Percentiles rank a stretch among this genome's conserved stretches.
Evolutionary conservation across 176 grass and related monocot species (phyloP).

Genomic region (Phoenix roebelenii): DNA sequence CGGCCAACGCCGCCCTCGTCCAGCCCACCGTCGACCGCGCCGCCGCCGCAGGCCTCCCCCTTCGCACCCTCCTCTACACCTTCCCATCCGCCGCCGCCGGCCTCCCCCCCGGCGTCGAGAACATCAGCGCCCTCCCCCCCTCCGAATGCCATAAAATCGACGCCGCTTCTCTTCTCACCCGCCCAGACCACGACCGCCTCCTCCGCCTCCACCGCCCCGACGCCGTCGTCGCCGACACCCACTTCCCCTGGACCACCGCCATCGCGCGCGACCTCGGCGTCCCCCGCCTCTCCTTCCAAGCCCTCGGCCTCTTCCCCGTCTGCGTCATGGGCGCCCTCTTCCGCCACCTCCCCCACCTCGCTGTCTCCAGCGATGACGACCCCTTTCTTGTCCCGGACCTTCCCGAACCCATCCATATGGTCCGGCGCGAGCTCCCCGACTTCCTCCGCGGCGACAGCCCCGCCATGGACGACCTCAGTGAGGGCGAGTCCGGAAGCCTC

Average conservation of each 20-base stretch:
- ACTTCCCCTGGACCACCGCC: not conserved
- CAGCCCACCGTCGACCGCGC: not conserved
- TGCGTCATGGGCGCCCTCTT: not conserved
- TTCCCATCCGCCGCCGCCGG: not conserved
- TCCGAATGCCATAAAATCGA: too few relatives aligned
- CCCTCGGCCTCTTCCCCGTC: not conserved
- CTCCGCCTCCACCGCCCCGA: not conserved
- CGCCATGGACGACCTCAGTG: not conserved
- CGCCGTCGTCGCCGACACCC: slow-evolving; percentile 1
- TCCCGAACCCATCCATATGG: not conserved
- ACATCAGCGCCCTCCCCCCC: not conserved
- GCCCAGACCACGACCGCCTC: not conserved
- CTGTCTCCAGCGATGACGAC: not conserved
- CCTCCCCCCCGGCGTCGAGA: not conserved
- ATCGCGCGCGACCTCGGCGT: not conserved
- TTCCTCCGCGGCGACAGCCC: not conserved
- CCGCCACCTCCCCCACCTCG: not conserved
- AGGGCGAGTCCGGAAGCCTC: not conserved
- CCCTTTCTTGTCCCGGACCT: not conserved
- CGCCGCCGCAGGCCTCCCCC: not conserved
- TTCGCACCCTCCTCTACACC: not conserved
- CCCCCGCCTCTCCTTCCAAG: not conserved
- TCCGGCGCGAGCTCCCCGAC: not conserved
- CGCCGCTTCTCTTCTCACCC: too few relatives aligned
- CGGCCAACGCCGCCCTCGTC: not conserved